A percentile compares a stretch with the other conserved stretches of the same genome.
These are phyloP conservation scores for Puccinia polysora DNA, from an alignment of 1,284 basidiomycete species.

Conservation along the genomic window DNA sequence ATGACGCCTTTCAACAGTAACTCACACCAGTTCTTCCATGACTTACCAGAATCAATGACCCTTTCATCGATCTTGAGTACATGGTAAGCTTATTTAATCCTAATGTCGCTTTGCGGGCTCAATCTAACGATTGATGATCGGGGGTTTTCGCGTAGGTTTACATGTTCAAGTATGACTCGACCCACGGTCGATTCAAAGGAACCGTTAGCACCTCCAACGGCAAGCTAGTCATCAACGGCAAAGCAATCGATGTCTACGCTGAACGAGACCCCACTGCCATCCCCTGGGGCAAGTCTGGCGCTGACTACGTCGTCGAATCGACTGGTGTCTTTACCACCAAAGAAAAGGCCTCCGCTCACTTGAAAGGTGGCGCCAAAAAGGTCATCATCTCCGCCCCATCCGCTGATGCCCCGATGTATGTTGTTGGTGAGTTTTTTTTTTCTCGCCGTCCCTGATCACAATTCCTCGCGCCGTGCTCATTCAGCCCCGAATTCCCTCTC, in stretches of 20 bases:
- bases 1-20: not conserved
- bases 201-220: conserved; percentile 75
- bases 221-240: conserved; percentile 82
- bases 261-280: conserved; percentile 87
- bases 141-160: conserved; percentile 63
- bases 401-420: conserved; percentile 89
- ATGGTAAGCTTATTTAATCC: conserved; percentile 61
- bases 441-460: conserved; percentile 62
- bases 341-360: conserved; percentile 79
- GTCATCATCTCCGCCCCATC: conserved; percentile 99
- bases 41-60: conserved; percentile 56
- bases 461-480: not conserved
- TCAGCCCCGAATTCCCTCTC: conserved; percentile 7
- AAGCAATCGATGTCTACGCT: conserved; percentile 70
- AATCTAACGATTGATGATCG: not conserved
- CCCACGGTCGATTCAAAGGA: conserved; percentile 93
- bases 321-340: conserved; percentile 99
- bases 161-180: conserved; percentile 99
- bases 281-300: conserved; percentile 73
- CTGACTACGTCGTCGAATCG: conserved; percentile 93
- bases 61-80: conserved; percentile 92
- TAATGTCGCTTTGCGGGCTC: conserved; percentile 45
- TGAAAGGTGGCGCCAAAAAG: conserved; percentile 99
- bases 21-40: conserved; percentile 1
- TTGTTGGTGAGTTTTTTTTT: conserved; percentile 48